Conservation (phyloP, 108 stramenopile species). For the Cylindrotheca fusiformis region DNA sequence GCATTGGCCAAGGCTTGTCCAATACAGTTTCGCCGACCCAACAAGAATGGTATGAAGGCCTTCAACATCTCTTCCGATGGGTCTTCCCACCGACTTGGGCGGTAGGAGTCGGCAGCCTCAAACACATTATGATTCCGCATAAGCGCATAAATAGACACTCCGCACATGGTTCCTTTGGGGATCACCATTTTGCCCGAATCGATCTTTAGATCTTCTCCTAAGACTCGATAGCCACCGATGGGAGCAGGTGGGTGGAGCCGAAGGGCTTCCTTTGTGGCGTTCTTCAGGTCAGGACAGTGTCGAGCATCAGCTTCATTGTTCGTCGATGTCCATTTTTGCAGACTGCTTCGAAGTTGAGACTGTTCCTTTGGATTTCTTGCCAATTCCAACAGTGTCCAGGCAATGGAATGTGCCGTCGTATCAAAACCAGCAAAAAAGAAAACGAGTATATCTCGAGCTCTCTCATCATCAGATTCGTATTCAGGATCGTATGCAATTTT, state of each 20-base stretch:
- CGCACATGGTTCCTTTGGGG: constrained; percentile 32
- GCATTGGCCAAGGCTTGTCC: constrained; percentile 51
- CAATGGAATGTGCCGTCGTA: constrained; percentile 50
- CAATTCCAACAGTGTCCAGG: constrained; percentile 31
- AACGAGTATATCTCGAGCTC: constrained; percentile 27
- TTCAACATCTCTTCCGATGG: constrained; percentile 28
- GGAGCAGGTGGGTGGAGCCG: constrained; percentile 41
- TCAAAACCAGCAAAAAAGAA: constrained; percentile 24
- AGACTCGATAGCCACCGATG: constrained; percentile 24
- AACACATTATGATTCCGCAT: constrained; percentile 36
- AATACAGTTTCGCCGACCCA: constrained; percentile 44
- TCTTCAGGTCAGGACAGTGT: constrained; percentile 5
- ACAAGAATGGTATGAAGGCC: constrained; percentile 37
- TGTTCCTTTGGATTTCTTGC: constrained; percentile 34
- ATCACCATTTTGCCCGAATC: constrained; percentile 19
- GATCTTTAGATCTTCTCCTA: constrained; percentile 21
- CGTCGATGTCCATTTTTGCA: neutral
- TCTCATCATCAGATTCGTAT: neutral
- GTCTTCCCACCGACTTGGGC: constrained; percentile 50
- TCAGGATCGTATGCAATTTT: neutral
- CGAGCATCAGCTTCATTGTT: neutral
- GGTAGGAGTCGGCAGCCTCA: constrained; percentile 33
- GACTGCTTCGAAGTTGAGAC: constrained; percentile 14
- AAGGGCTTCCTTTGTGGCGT: constrained; percentile 41
- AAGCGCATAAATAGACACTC: constrained; percentile 18